Evolutionary conservation across 257 asterid genomes (phyloP).

Genomic region (Linaria vulgaris): DNA sequence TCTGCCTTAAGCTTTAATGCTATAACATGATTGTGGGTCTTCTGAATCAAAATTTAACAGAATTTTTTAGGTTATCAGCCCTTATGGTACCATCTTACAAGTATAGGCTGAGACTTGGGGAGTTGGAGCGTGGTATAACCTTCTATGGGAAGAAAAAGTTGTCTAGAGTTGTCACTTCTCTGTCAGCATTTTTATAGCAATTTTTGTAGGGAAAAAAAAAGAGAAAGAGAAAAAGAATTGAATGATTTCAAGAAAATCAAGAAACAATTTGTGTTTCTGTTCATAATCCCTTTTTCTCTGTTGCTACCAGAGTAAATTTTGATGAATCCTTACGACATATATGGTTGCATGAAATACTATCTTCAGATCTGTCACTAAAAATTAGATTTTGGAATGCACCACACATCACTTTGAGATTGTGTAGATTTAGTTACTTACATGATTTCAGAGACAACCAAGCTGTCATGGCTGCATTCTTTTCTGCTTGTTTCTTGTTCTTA

Average conservation of each 20-base stretch:
- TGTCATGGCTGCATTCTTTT: slow-evolving; percentile 81
- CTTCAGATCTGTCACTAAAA: not conserved
- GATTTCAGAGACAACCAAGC: slow-evolving; percentile 83
- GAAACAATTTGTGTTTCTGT: not conserved
- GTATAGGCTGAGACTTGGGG: too few relatives aligned
- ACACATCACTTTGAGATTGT: slow-evolving; percentile 14
- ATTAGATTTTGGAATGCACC: not conserved
- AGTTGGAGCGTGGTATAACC: too few relatives aligned
- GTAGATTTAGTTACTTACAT: slow-evolving; percentile 37
- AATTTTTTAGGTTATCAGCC: too few relatives aligned
- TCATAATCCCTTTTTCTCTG: not conserved
- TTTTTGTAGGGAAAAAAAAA: too few relatives aligned
- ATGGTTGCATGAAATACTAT: not conserved
- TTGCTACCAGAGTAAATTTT: not conserved
- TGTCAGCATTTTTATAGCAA: not conserved
- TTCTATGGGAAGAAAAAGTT: too few relatives aligned
- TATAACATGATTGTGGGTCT: too few relatives aligned
- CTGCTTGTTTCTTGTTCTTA: slow-evolving; percentile 86
- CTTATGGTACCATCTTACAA: too few relatives aligned
- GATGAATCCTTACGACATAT: not conserved
- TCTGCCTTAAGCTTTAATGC: too few relatives aligned
- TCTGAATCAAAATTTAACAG: too few relatives aligned
- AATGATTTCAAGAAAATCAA: slow-evolving; percentile 4
- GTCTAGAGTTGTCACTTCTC: too few relatives aligned
- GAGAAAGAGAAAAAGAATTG: too few relatives aligned